Conservation (phyloP, 2,329 filamentous ascomycete species). For the Aspergillus ibericus region DNA sequence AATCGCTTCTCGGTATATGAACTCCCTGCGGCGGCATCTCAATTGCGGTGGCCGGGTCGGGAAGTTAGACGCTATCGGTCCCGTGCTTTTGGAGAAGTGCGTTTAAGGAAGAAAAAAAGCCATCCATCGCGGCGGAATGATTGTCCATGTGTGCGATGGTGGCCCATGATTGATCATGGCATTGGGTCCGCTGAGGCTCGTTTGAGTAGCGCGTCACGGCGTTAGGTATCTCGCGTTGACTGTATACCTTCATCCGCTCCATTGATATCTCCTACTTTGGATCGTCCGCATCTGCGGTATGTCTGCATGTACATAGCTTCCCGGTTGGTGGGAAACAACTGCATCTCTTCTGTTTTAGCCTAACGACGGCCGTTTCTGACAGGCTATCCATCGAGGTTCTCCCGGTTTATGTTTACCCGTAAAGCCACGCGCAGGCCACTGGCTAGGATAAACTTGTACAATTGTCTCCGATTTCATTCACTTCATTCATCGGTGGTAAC, state of each 20-base stretch:
- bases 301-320: conserved; percentile 11
- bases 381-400: background rate
- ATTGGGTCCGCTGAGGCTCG: conserved; percentile 2
- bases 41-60: background rate
- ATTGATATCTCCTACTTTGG: conserved; percentile 4
- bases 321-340: background rate
- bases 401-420: background rate
- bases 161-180: conserved; percentile 19
- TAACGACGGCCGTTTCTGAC: background rate
- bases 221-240: conserved; percentile 20
- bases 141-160: background rate
- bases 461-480: background rate
- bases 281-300: conserved; percentile 1
- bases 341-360: background rate
- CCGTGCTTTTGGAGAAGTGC: background rate
- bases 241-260: conserved; percentile 14
- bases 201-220: conserved; percentile 15
- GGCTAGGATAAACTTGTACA: background rate
- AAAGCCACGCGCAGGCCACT: background rate
- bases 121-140: background rate
- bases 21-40: background rate
- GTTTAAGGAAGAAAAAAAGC: background rate
- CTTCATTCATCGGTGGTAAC: background rate
- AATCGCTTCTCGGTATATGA: background rate
- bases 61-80: background rate